phyloP scores from a whole-genome alignment of 345 rosid genomes.

The Anastatica hierochuntica region DNA sequence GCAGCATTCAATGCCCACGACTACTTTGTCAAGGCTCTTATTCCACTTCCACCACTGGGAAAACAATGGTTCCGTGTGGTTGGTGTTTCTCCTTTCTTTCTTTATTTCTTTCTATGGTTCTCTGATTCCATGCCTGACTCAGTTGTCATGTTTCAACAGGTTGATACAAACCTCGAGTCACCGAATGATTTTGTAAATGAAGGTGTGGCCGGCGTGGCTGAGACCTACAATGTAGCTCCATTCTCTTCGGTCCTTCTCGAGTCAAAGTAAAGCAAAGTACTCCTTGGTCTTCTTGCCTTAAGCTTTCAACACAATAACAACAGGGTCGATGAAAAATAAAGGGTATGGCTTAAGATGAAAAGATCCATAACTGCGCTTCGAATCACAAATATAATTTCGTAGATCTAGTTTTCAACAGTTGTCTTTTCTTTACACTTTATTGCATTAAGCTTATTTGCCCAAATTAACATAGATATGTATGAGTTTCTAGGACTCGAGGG shows the following conservation, averaged over 20 bases:
- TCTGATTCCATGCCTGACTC: neutral
- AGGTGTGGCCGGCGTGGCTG: slow-evolving; percentile 53
- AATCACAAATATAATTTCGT: no score
- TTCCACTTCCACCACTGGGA: slow-evolving; percentile 49
- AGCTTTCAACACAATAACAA: no score
- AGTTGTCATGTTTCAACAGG: slow-evolving; percentile 32
- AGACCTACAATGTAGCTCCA: slow-evolving; percentile 54
- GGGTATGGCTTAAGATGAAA: no score
- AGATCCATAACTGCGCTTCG: no score
- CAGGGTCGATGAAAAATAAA: no score
- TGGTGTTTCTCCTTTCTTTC: slow-evolving; percentile 22
- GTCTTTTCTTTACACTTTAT: no score
- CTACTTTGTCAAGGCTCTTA: slow-evolving; percentile 46
- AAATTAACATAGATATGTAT: no score
- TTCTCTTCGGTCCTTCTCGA: slow-evolving; percentile 62
- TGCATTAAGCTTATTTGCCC: no score
- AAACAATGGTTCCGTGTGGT: slow-evolving; percentile 84
- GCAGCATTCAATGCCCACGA: slow-evolving; percentile 74
- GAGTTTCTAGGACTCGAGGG: no score
- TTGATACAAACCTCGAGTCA: slow-evolving; percentile 64
- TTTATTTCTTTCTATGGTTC: neutral
- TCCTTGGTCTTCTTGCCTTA: no score
- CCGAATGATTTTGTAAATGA: slow-evolving; percentile 52
- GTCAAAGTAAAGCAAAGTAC: slow-evolving; percentile 42
- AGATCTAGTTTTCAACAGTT: no score